Conservation (phyloP, 352 stramenopile species). For the Phytophthora pini region DNA sequence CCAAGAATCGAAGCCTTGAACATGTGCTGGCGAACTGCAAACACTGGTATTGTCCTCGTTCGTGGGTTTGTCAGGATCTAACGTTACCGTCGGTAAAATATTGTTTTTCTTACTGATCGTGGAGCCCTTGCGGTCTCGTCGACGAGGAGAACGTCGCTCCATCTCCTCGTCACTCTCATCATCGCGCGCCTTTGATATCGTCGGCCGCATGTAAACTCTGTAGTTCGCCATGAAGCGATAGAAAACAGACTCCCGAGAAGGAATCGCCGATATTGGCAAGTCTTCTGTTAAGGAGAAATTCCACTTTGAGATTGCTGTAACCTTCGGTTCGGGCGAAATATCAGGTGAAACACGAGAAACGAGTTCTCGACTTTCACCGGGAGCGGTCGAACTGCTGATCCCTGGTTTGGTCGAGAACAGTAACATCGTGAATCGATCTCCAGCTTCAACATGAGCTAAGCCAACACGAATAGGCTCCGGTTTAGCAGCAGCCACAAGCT, state of each 20-base stretch:
- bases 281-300: conserved; percentile 43
- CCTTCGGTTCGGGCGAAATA: conserved; percentile 5
- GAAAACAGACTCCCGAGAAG: conserved; percentile 55
- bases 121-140: conserved; percentile 9
- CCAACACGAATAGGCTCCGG: conserved; percentile 36
- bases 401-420: conserved; percentile 54
- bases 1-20: conserved; percentile 53
- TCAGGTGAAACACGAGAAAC: background rate
- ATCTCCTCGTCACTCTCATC: conserved; percentile 15
- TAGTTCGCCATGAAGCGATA: conserved; percentile 69
- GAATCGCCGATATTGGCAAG: conserved; percentile 42
- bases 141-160: conserved; percentile 13
- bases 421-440: conserved; percentile 56
- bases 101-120: conserved; percentile 4
- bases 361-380: conserved; percentile 3
- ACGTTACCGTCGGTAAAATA: background rate
- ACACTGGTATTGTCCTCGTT: background rate
- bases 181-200: background rate
- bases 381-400: conserved; percentile 15
- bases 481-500: conserved; percentile 35
- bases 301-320: conserved; percentile 34
- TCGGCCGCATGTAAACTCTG: conserved; percentile 47
- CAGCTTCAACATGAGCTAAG: conserved; percentile 46
- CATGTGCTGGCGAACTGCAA: conserved; percentile 22
- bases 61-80: background rate